Base-by-base conservation (phyloP, 2,329 filamentous ascomycete species). In the Stemphylium beticola region DNA sequence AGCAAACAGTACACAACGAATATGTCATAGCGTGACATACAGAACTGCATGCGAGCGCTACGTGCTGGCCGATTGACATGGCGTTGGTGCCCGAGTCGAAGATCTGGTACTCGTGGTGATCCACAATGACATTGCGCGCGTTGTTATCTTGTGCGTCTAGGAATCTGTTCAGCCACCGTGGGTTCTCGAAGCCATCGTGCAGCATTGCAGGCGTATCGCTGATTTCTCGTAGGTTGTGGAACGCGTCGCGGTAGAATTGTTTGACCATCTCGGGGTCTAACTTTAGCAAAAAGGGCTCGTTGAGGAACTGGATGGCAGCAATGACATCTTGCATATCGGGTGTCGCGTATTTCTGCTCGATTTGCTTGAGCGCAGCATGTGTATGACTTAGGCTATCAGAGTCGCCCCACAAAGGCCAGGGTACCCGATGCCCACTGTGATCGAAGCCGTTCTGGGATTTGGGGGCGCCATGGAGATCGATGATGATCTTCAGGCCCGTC, bases 91-190 rank as follows among this genome's bases (percentile, higher is more conserved):
- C 76, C 9, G 79, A 70, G 46, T 78, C 81, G 71, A 89, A 89
- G 53, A 86, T 80, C 66, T 89, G 83, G 70, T 89, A 90, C 70
- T 89, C 85, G 65, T 90, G 87, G 50, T 87, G 85, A 66, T 90
- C 87, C 59, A 90, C 74, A 50, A 85, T 81, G 29, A 87, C 81
- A 41, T 81, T 79, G 42, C 81, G 75, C 1, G 79, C 75, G 52
- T 77, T 74, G 60, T 80, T 75, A 64, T 82, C 80, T 0, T 74
- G 74, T 1, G 76, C 75, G 4, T 78, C 82, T 62, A 87, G 76
- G 68, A 85, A 85, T 4, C 81, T 82, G 65, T 89, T 88, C 80
- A 85, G 87, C 39, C 77, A 80, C 24, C 71, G 77, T 1, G 83
- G 79, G 4, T 78, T 67, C 36, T 76, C 67, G 69, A 87, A 87